Evolutionary conservation across 495 filamentous ascomycete species (phyloP).

Genomic region (Aspergillus haitiensis): DNA sequence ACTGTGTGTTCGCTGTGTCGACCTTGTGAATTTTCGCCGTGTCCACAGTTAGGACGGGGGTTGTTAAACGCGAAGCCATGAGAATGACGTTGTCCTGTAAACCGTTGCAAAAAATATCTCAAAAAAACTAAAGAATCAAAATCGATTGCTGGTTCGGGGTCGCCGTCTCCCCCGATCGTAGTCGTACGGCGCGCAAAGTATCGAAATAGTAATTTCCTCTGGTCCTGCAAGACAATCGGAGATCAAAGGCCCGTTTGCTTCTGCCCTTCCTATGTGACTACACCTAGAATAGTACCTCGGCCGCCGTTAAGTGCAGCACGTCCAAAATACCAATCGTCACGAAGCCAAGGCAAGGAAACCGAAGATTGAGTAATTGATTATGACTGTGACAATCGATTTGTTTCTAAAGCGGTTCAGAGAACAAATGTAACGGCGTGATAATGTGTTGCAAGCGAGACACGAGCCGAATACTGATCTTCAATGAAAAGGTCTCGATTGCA

Average conservation of each 20-base stretch:
- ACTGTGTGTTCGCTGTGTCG: conserved; percentile 87
- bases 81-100: conserved; percentile 30
- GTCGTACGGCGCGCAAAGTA: conserved; percentile 49
- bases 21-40: conserved; percentile 88
- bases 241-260: conserved; percentile 23
- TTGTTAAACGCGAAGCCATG: conserved; percentile 65
- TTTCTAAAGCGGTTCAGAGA: background rate
- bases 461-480: background rate
- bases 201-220: conserved; percentile 27
- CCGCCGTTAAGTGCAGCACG: conserved; percentile 20
- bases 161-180: conserved; percentile 54
- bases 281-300: conserved; percentile 25
- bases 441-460: too few species aligned
- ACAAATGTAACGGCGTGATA: background rate
- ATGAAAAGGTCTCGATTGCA: conserved; percentile 11
- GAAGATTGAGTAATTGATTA: background rate
- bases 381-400: conserved; percentile 5
- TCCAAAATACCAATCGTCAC: conserved; percentile 8
- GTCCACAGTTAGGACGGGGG: conserved; percentile 78
- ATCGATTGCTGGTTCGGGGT: conserved; percentile 43
- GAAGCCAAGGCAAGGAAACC: background rate
- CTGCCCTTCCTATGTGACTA: conserved; percentile 23
- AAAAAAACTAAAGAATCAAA: background rate
- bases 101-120: conserved; percentile 13
- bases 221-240: conserved; percentile 19